Conservation (phyloP, 1,284 basidiomycete genomes). For the Singerocomus rubriflavus region DNA sequence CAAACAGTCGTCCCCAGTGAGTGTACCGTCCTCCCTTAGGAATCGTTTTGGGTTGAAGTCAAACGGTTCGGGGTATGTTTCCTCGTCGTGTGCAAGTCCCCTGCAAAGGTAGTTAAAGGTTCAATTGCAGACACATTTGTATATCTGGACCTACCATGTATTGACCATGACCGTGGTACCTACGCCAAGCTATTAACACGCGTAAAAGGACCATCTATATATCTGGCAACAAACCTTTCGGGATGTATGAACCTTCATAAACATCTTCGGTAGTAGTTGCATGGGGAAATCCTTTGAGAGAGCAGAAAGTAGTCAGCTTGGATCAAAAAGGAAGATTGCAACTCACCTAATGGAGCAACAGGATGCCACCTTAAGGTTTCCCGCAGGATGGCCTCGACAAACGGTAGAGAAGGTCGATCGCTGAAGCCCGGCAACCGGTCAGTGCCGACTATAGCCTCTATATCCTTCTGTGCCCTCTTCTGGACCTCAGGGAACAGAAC, state of each 20-base stretch:
- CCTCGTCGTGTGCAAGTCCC: constrained; percentile 44
- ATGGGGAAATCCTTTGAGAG: constrained; percentile 40
- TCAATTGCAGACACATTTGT: not conserved
- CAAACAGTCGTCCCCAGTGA: constrained; percentile 35
- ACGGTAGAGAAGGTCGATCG: not conserved
- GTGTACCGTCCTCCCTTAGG: constrained; percentile 11
- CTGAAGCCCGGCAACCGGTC: not conserved
- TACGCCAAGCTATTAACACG: not conserved
- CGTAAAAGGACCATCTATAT: too few species aligned
- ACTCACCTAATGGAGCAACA: not conserved
- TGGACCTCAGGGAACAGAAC: not conserved
- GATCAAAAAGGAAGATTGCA: not conserved
- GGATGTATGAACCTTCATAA: constrained; percentile 40
- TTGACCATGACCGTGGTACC: constrained; percentile 41
- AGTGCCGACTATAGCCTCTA: not conserved
- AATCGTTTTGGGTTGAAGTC: constrained; percentile 43
- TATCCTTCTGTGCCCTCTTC: not conserved
- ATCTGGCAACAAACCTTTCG: constrained; percentile 24
- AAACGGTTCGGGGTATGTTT: constrained; percentile 39
- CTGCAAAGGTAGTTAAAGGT: constrained; percentile 20
- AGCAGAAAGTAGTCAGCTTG: not conserved
- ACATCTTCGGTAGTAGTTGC: constrained; percentile 39
- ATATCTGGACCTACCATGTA: constrained; percentile 35
- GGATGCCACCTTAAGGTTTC: not conserved
- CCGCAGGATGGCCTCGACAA: not conserved